Evolutionary conservation across 2,329 filamentous ascomycete species (phyloP).

Genomic region (Stachybotrys chartarum): DNA sequence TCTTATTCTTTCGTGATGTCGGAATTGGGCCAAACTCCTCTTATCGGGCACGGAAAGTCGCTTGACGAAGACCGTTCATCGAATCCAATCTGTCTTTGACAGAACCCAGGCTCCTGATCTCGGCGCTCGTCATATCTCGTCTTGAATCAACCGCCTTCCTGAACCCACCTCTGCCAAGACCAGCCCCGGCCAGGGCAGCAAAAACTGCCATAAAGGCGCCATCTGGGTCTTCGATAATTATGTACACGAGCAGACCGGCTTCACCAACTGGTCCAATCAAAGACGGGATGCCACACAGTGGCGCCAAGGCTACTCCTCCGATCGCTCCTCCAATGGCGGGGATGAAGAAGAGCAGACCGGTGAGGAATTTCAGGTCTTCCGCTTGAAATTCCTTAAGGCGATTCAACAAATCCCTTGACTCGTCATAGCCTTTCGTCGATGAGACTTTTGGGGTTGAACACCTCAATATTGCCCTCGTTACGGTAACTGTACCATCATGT

Average conservation of each 20-base stretch:
- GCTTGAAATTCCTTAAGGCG: neutral
- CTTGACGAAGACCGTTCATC: neutral
- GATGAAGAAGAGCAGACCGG: slow-evolving; percentile 39
- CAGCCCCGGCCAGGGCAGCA: slow-evolving; percentile 8
- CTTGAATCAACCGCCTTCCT: slow-evolving; percentile 7
- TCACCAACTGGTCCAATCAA: slow-evolving; percentile 13
- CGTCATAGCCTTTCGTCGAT: neutral
- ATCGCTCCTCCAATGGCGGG: slow-evolving; percentile 42
- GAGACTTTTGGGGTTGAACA: neutral
- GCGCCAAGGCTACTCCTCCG: slow-evolving; percentile 6
- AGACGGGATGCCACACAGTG: slow-evolving; percentile 7
- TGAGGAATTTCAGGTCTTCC: slow-evolving; percentile 21
- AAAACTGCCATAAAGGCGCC: slow-evolving; percentile 18
- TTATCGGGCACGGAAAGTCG: no score
- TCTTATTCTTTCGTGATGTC: no score
- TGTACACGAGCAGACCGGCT: slow-evolving; percentile 12
- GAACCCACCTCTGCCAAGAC: slow-evolving; percentile 3
- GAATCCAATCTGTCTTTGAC: slow-evolving; percentile 8
- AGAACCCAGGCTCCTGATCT: slow-evolving; percentile 7
- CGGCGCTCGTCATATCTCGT: slow-evolving; percentile 6
- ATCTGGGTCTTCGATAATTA: slow-evolving; percentile 15
- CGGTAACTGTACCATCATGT: neutral
- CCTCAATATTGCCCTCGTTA: neutral
- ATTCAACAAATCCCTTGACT: neutral
- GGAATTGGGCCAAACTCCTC: no score